Percentiles rank a stretch among this genome's conserved stretches.
These are phyloP conservation scores for Beauveria brongniartii DNA, from an alignment of 2,329 filamentous ascomycete genomes.

Conservation along the genomic window DNA sequence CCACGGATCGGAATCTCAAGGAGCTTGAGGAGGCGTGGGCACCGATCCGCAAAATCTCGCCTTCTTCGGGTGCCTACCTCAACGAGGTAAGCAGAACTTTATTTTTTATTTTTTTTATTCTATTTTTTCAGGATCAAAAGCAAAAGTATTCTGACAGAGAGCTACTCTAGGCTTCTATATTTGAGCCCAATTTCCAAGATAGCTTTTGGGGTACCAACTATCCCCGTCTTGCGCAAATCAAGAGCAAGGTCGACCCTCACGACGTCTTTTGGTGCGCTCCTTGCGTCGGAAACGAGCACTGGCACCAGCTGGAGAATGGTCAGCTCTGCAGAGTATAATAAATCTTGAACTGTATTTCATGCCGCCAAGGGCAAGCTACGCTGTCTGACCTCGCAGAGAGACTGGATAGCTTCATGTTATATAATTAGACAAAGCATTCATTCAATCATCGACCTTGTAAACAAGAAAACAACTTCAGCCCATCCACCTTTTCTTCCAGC, in stretches of 20 bases:
- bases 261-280: conserved; percentile 42
- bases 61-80: conserved; percentile 34
- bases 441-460: not conserved
- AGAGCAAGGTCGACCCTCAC: conserved; percentile 35
- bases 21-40: conserved; percentile 22
- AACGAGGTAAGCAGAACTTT: conserved; percentile 30
- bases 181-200: conserved; percentile 30
- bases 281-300: conserved; percentile 38
- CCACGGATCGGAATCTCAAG: conserved; percentile 19
- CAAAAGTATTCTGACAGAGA: not conserved
- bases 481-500: not conserved
- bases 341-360: not conserved
- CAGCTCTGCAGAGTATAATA: conserved; percentile 18
- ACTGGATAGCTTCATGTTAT: not conserved
- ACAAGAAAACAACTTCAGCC: not conserved
- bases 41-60: conserved; percentile 31
- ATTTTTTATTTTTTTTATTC: not conserved
- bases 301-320: conserved; percentile 21
- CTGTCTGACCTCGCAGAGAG: not conserved
- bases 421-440: not conserved
- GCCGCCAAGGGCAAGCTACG: not conserved
- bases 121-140: not conserved
- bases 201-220: conserved; percentile 41
- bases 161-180: conserved; percentile 23
- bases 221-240: conserved; percentile 33